Percentiles rank a stretch among this genome's conserved stretches.
Evolutionary conservation across 2,329 filamentous ascomycete genomes (phyloP).

Genomic region (Sporothrix curviconia): DNA sequence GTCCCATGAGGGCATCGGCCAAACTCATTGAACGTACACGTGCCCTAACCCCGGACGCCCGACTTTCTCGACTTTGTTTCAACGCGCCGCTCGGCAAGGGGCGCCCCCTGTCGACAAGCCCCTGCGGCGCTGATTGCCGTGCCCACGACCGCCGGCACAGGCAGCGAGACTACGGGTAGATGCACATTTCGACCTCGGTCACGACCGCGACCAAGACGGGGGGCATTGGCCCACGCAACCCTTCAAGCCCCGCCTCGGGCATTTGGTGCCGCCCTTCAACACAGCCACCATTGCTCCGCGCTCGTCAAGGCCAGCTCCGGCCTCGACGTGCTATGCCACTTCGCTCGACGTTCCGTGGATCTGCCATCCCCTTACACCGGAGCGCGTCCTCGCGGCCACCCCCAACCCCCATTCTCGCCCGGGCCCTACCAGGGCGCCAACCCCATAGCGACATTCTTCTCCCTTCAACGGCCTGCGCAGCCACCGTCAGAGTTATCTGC

Average conservation of each 20-base stretch:
- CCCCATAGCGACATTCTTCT: conserved; percentile 98
- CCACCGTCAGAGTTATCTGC: conserved; percentile 90
- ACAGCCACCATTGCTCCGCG: conserved; percentile 91
- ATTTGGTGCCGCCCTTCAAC: conserved; percentile 81
- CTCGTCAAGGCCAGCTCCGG: conserved; percentile 89
- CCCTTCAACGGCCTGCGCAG: conserved; percentile 72
- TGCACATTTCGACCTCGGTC: conserved; percentile 95
- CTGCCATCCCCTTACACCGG: conserved; percentile 87
- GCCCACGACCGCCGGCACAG: conserved; percentile 79
- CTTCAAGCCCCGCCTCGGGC: conserved; percentile 91
- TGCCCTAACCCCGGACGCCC: conserved; percentile 82
- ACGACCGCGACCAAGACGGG: conserved; percentile 86
- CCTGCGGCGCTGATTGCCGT: conserved; percentile 70
- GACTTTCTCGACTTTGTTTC: conserved; percentile 96
- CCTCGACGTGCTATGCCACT: conserved; percentile 90
- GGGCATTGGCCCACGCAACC: conserved; percentile 89
- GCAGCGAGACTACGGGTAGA: conserved; percentile 92
- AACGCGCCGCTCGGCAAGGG: conserved; percentile 90
- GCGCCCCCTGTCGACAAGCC: conserved; percentile 62
- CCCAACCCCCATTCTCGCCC: conserved; percentile 84
- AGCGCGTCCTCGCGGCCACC: conserved; percentile 80
- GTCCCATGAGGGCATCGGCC: conserved; percentile 94
- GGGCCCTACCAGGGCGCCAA: conserved; percentile 96
- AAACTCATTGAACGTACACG: conserved; percentile 97
- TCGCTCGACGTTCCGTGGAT: conserved; percentile 96